Percentiles rank a stretch among this genome's conserved stretches.
These are phyloP conservation scores for Tricholoma bakamatsutake DNA, from an alignment of 768 basidiomycete genomes.

Conservation along the genomic window DNA sequence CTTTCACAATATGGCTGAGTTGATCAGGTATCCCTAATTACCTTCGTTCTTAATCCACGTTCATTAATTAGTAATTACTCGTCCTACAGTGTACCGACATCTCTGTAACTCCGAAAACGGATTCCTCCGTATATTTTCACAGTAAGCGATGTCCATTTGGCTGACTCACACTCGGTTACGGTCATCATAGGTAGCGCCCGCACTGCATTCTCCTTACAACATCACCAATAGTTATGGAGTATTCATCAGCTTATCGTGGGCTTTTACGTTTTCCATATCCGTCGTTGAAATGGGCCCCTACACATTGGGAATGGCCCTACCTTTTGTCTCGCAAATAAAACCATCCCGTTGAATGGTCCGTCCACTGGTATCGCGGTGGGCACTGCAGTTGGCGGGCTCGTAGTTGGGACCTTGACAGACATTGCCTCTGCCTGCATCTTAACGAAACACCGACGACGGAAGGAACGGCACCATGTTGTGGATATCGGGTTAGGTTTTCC, in stretches of 20 bases:
- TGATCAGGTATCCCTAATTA: conserved; percentile 35
- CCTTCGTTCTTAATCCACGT: background rate
- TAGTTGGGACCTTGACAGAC: conserved; percentile 31
- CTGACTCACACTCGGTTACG: background rate
- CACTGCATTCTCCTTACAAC: conserved; percentile 56
- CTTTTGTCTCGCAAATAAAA: conserved; percentile 30
- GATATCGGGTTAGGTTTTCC: conserved; percentile 19
- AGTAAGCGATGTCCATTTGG: conserved; percentile 25
- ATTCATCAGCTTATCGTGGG: conserved; percentile 49
- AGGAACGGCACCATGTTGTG: conserved; percentile 19
- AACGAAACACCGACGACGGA: conserved; percentile 22
- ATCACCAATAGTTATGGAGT: conserved; percentile 38
- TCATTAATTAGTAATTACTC: background rate
- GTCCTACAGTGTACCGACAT: conserved; percentile 50
- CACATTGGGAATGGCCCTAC: conserved; percentile 42
- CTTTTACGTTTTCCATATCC: conserved; percentile 51
- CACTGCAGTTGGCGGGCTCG: conserved; percentile 34
- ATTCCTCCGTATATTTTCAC: conserved; percentile 53
- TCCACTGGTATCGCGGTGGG: conserved; percentile 24
- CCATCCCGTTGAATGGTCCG: background rate
- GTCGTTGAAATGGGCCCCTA: conserved; percentile 53
- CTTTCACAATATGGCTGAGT: conserved; percentile 58
- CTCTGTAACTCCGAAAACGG: conserved; percentile 48
- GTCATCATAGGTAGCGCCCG: conserved; percentile 44
- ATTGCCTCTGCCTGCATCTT: conserved; percentile 26